These are phyloP conservation scores for Ramaria rubella DNA, from an alignment of 768 basidiomycete species.

Conservation along the genomic window DNA sequence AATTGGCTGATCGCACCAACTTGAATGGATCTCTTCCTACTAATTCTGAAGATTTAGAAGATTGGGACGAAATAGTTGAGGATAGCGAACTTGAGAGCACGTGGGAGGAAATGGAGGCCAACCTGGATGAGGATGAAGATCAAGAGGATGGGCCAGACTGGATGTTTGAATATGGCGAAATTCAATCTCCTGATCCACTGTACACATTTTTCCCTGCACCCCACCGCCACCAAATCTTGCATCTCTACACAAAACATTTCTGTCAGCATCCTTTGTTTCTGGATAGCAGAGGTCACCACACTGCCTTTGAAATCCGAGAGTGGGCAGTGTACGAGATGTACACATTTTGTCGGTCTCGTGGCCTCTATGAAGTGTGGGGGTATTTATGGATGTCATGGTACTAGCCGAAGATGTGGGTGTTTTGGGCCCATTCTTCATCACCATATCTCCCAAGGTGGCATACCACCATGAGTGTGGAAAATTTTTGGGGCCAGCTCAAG, in stretches of 20 bases:
- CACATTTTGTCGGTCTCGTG: constrained; percentile 22
- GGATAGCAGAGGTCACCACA: constrained; percentile 15
- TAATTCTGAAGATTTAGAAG: not conserved
- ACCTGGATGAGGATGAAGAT: constrained; percentile 15
- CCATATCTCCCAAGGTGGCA: constrained; percentile 18
- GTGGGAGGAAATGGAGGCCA: not conserved
- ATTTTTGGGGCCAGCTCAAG: constrained; percentile 28
- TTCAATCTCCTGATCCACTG: constrained; percentile 8
- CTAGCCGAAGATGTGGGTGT: constrained; percentile 23
- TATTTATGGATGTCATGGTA: constrained; percentile 35
- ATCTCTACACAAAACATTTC: constrained; percentile 26
- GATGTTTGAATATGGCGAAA: constrained; percentile 24
- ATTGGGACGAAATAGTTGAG: not conserved
- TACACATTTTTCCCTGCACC: constrained; percentile 26
- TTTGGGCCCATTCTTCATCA: constrained; percentile 28
- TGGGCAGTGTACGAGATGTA: constrained; percentile 32
- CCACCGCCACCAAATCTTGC: constrained; percentile 23
- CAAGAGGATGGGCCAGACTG: constrained; percentile 25
- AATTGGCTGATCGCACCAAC: not conserved
- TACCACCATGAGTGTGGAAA: constrained; percentile 29
- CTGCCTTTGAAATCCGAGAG: constrained; percentile 18
- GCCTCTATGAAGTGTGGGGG: constrained; percentile 29
- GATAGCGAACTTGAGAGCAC: constrained; percentile 12
- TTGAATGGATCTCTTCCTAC: not conserved
- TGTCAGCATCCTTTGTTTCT: constrained; percentile 24